phyloP scores from a whole-genome alignment of 2,329 filamentous ascomycete genomes.

The Dothideomycetidae sp. region DNA sequence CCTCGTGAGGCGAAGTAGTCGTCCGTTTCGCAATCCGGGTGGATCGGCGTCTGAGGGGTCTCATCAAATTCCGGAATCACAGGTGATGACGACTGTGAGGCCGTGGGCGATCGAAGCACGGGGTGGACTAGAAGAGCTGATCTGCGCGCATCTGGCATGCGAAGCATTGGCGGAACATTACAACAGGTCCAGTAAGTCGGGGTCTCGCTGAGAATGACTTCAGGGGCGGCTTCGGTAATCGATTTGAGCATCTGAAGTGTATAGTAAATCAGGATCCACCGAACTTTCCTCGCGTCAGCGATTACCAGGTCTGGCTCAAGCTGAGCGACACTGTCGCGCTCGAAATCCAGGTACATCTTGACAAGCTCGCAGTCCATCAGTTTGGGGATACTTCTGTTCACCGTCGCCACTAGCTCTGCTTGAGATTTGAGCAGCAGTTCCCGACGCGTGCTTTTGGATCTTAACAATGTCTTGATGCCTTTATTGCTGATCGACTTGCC shows the following conservation, averaged over 20 bases:
- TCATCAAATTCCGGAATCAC: neutral
- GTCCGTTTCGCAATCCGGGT: slow-evolving; percentile 34
- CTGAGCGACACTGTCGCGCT: slow-evolving; percentile 44
- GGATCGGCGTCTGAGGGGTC: slow-evolving; percentile 17
- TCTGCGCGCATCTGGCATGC: slow-evolving; percentile 45
- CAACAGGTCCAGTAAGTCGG: slow-evolving; percentile 5
- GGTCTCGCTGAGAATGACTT: neutral
- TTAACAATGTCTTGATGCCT: slow-evolving; percentile 23
- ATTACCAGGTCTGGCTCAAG: slow-evolving; percentile 45
- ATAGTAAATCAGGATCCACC: slow-evolving; percentile 65
- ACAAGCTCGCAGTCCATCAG: slow-evolving; percentile 41
- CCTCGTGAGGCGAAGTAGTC: slow-evolving; percentile 20
- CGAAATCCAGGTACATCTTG: slow-evolving; percentile 54
- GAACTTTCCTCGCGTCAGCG: slow-evolving; percentile 57
- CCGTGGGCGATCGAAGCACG: slow-evolving; percentile 25
- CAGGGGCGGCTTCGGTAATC: slow-evolving; percentile 42
- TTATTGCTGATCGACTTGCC: slow-evolving; percentile 21
- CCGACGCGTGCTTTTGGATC: slow-evolving; percentile 27
- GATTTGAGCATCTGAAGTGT: slow-evolving; percentile 57
- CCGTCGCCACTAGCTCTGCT: slow-evolving; percentile 37
- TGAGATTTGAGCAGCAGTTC: slow-evolving; percentile 38
- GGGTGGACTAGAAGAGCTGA: slow-evolving; percentile 46
- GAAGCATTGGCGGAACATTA: slow-evolving; percentile 13
- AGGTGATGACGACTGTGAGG: neutral
- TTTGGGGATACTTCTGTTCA: slow-evolving; percentile 28